Percentiles rank a stretch among this genome's conserved stretches.
These are phyloP conservation scores for Pelargonium australe DNA, from an alignment of 441 rosid species.

Conservation along the genomic window DNA sequence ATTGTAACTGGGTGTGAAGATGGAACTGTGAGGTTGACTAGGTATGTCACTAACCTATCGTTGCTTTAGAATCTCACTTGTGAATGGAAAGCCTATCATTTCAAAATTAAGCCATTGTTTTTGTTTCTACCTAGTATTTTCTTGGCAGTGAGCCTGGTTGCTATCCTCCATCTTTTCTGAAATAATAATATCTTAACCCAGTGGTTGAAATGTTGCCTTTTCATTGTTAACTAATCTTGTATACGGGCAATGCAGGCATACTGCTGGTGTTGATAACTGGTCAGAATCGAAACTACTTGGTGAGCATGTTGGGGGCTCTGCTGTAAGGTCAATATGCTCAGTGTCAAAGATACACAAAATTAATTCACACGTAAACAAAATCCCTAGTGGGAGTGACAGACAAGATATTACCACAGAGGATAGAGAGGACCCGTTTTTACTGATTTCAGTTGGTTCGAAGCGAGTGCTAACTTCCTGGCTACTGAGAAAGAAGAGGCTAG, in stretches of 20 bases:
- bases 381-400: constrained; percentile 22
- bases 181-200: too few relatives aligned
- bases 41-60: constrained; percentile 35
- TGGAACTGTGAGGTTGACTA: constrained; percentile 92
- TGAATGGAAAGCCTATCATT: constrained; percentile 6
- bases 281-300: constrained; percentile 79
- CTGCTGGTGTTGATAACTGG: constrained; percentile 54
- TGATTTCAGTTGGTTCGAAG: constrained; percentile 92
- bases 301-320: constrained; percentile 97
- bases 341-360: constrained; percentile 49
- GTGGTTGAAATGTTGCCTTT: constrained; percentile 6
- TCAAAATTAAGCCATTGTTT: neutral
- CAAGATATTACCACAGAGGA: constrained; percentile 27
- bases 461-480: constrained; percentile 87
- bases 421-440: constrained; percentile 43
- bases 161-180: too few relatives aligned
- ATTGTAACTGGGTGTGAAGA: constrained; percentile 96
- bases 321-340: constrained; percentile 84
- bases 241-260: constrained; percentile 41
- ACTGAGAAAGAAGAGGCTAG: constrained; percentile 40
- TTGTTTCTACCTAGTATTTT: neutral
- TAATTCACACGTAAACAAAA: constrained; percentile 29
- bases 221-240: constrained; percentile 15
- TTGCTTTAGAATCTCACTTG: constrained; percentile 13
- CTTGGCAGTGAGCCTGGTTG: neutral